Conservation (phyloP, 2,329 filamentous ascomycete genomes). For the Zymoseptoria brevis region DNA sequence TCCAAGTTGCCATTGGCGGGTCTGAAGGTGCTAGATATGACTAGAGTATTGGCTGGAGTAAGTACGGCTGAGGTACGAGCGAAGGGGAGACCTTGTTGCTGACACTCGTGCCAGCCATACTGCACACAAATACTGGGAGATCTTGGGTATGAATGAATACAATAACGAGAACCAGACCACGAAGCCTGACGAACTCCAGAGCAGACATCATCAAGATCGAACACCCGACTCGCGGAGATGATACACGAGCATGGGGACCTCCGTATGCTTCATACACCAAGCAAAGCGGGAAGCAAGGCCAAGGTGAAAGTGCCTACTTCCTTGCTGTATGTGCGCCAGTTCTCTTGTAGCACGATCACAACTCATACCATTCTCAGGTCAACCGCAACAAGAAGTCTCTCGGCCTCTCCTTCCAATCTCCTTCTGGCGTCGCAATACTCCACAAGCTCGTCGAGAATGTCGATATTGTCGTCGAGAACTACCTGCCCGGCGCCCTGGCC, state of each 20-base stretch:
- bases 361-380: constrained; percentile 46
- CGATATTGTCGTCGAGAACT: constrained; percentile 94
- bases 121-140: constrained; percentile 96
- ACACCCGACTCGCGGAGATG: constrained; percentile 82
- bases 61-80: constrained; percentile 3
- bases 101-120: constrained; percentile 60
- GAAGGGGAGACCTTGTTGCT: constrained; percentile 1
- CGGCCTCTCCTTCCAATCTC: constrained; percentile 81
- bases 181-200: constrained; percentile 39
- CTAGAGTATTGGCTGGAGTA: constrained; percentile 87
- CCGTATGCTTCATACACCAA: constrained; percentile 73
- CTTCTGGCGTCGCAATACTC: constrained; percentile 74
- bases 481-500: constrained; percentile 77
- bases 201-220: constrained; percentile 97
- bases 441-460: constrained; percentile 76
- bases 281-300: constrained; percentile 47
- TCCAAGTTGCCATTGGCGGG: constrained; percentile 66
- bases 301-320: constrained; percentile 93
- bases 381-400: constrained; percentile 97
- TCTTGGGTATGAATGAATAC: constrained; percentile 61
- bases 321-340: constrained; percentile 53
- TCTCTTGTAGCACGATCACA: too few relatives aligned
- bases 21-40: constrained; percentile 90
- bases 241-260: constrained; percentile 93
- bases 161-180: constrained; percentile 27